Evolutionary conservation across 2,329 filamentous ascomycete species (phyloP), one percentile per base, ranked within the genome.

Genomic region (Talaromyces sp.): DNA sequence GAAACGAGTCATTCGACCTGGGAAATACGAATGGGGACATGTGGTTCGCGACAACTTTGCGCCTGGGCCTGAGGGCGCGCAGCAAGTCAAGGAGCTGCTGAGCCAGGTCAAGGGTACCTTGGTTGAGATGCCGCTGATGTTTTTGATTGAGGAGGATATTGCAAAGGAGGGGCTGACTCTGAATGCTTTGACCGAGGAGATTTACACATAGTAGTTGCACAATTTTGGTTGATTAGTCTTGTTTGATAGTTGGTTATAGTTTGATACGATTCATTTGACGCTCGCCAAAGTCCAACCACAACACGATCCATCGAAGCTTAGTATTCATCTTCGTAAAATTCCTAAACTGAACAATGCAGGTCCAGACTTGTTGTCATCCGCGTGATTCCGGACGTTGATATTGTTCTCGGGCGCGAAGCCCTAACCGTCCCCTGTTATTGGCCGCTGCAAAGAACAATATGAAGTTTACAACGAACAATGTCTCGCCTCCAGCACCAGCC

Each of bases 61-160:
- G 1, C 72, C 74, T 29, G 79, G 79, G 2, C 80, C 83, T 0
- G 84, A 88, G 64, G 90, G 92, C 8, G 86, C 88, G 51, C 78
- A 78, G n/a, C 87, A 90, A 72, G 80, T 92, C 61, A 92, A 91
- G 77, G 84, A 88, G 56, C 83, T 86, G 76, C 77, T 92, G 58
- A 80, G 81, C 59, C 81, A 84, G 58, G 80, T 92, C 43, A 83
- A 85, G 62, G 89, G 89, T 2, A 89, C 83, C 9, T 75, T 92
- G 52, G 88, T 97, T 8, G 90, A 96, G 80, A 97, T 97, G 92
- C 91, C 92, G 29, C 79, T 97, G 66, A 80, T 91, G 65, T 97
- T 97, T 79, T 78, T 96, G 72, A 88, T 88, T 68, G 89, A 92
- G 35, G 84, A 91, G 68, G 92, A 97, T 72, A 87, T 97, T 73